These are phyloP conservation scores for Botrytis paeoniae DNA, from an alignment of 2,329 filamentous ascomycete species.

Conservation along the genomic window DNA sequence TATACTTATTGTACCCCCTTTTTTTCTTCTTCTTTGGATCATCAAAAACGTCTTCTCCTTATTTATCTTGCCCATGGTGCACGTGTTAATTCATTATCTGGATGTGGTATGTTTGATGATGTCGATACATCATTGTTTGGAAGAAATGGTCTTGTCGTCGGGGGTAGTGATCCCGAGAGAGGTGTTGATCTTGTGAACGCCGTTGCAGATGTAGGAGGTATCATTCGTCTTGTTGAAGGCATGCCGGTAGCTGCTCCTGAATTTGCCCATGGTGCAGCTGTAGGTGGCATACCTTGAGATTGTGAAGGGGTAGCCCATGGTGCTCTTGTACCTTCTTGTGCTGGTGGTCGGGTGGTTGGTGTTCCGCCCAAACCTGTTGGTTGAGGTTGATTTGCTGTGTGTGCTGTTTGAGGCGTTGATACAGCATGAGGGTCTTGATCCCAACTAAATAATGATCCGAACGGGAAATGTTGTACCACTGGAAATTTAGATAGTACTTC, in stretches of 20 bases:
- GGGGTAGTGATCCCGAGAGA: conserved; percentile 32
- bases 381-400: conserved; percentile 59
- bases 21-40: neutral
- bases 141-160: conserved; percentile 33
- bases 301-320: conserved; percentile 30
- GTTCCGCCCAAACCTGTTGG: conserved; percentile 37
- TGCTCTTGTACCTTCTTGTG: conserved; percentile 32
- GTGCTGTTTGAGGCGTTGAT: conserved; percentile 49
- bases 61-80: conserved; percentile 39
- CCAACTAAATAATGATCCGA: conserved; percentile 79
- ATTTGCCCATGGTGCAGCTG: conserved; percentile 34
- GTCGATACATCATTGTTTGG: conserved; percentile 13
- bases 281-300: conserved; percentile 24
- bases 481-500: conserved; percentile 97
- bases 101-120: neutral
- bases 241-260: neutral
- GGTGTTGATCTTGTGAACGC: conserved; percentile 27
- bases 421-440: conserved; percentile 62
- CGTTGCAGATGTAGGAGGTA: conserved; percentile 6
- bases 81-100: conserved; percentile 36
- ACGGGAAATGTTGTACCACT: conserved; percentile 93
- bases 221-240: neutral
- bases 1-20: neutral
- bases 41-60: neutral
- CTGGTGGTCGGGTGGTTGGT: conserved; percentile 24